Percentiles rank a stretch among this genome's conserved stretches.
phyloP scores from a whole-genome alignment of 139 green algal genomes.

The Micractinium sp. region DNA sequence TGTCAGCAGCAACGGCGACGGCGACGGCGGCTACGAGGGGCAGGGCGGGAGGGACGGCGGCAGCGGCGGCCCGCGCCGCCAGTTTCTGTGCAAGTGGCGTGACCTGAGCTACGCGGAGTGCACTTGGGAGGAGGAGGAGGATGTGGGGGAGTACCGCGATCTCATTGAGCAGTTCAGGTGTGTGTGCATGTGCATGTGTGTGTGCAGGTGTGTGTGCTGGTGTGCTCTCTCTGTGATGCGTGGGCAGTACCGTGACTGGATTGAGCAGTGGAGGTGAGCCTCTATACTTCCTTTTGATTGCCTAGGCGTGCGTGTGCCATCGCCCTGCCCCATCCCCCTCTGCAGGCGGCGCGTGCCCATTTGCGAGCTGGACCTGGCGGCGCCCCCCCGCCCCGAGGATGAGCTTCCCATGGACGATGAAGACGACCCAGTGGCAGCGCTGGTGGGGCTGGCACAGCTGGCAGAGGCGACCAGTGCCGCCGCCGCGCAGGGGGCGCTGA shows the following conservation, averaged over 20 bases:
- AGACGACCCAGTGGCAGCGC: not conserved
- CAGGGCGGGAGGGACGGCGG: not conserved
- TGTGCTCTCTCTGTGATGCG: no score
- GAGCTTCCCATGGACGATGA: not conserved
- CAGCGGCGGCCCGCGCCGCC: not conserved
- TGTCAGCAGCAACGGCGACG: not conserved
- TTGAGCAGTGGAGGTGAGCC: no score
- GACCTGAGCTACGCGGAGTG: slow-evolving; percentile 17
- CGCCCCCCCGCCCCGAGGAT: not conserved
- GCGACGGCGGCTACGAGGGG: not conserved
- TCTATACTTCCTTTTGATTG: not conserved
- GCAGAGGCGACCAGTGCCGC: not conserved
- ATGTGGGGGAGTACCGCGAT: not conserved
- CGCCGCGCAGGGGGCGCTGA: not conserved
- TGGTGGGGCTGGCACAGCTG: slow-evolving; percentile 1
- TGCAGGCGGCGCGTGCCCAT: slow-evolving; percentile 20
- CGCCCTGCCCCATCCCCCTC: not conserved
- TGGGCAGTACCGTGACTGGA: no score
- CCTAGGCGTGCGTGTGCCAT: no score
- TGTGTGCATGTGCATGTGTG: not conserved
- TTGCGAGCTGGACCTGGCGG: not conserved
- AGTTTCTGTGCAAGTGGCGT: slow-evolving; percentile 35
- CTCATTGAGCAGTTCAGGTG: slow-evolving; percentile 10
- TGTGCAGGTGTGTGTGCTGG: no score
- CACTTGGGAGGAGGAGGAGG: slow-evolving; percentile 17